A percentile compares a stretch with the other conserved stretches of the same genome.
Conservation (phyloP, 148 eudicot genomes). For the Fallopia convolvulus region DNA sequence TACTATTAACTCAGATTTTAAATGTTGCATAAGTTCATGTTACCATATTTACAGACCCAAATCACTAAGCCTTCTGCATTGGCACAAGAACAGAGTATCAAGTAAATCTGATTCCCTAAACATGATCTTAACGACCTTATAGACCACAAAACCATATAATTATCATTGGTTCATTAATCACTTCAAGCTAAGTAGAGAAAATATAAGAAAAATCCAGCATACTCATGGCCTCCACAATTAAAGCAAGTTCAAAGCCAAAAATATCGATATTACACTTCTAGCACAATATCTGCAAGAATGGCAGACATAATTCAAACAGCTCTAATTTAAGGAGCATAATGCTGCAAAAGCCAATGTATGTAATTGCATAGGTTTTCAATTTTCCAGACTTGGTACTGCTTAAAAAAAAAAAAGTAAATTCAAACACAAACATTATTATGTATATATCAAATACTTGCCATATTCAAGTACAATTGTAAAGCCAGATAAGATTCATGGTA, state of each 20-base stretch:
- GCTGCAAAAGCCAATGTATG: not conserved
- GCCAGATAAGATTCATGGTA: not conserved
- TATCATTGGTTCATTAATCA: not conserved
- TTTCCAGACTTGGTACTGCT: not conserved
- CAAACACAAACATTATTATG: not conserved
- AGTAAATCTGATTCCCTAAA: not conserved
- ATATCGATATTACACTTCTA: not conserved
- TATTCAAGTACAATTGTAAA: not conserved
- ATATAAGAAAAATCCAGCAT: not conserved
- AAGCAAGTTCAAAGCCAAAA: not conserved
- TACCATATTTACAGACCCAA: not conserved
- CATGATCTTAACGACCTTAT: not conserved
- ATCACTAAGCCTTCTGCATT: not conserved
- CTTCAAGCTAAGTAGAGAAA: not conserved
- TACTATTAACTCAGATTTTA: not conserved
- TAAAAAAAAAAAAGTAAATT: not conserved
- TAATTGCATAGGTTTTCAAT: not conserved
- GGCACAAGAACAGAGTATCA: not conserved
- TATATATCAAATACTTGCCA: not conserved
- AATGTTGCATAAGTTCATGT: not conserved
- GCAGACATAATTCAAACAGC: not conserved
- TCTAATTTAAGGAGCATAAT: not conserved
- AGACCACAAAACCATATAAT: not conserved
- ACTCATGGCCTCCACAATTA: not conserved
- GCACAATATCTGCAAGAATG: not conserved